Conservation (phyloP, 2,329 filamentous ascomycete genomes). For the Pezicula radicicola region DNA sequence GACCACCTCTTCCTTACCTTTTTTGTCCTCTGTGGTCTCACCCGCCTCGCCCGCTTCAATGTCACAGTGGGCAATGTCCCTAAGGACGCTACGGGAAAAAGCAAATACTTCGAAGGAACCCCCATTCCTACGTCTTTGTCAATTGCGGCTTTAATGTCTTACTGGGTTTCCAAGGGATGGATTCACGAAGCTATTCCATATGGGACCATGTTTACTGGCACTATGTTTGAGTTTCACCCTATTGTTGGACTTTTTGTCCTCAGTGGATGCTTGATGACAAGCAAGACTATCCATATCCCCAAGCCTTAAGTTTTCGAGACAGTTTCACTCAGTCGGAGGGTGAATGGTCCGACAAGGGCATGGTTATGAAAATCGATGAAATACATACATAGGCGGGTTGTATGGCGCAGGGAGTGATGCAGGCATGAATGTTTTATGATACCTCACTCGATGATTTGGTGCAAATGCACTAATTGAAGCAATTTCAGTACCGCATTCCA, state of each 20-base stretch:
- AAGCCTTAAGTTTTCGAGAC: conserved; percentile 58
- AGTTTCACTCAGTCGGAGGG: background rate
- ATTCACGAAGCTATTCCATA: conserved; percentile 75
- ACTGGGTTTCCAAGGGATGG: conserved; percentile 81
- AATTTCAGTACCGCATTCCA: background rate
- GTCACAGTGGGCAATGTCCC: conserved; percentile 87
- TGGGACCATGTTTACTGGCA: conserved; percentile 66
- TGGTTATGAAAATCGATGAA: background rate
- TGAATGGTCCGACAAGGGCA: background rate
- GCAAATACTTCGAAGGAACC: conserved; percentile 93
- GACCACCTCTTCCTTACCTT: conserved; percentile 80
- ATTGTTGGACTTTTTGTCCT: conserved; percentile 75
- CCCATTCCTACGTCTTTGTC: conserved; percentile 89
- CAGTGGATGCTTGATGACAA: conserved; percentile 94
- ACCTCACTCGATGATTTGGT: conserved; percentile 8
- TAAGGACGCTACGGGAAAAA: conserved; percentile 89
- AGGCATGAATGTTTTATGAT: conserved; percentile 12
- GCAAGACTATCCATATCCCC: conserved; percentile 90
- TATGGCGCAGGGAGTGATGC: background rate
- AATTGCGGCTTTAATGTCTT: conserved; percentile 82
- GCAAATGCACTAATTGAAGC: conserved; percentile 5
- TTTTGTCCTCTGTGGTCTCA: conserved; percentile 93
- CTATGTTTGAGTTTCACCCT: conserved; percentile 79
- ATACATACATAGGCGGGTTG: background rate
- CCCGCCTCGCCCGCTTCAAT: conserved; percentile 93